Evolutionary conservation across 2,329 filamentous ascomycete species (phyloP).

Genomic region (Elsinoe batatas): DNA sequence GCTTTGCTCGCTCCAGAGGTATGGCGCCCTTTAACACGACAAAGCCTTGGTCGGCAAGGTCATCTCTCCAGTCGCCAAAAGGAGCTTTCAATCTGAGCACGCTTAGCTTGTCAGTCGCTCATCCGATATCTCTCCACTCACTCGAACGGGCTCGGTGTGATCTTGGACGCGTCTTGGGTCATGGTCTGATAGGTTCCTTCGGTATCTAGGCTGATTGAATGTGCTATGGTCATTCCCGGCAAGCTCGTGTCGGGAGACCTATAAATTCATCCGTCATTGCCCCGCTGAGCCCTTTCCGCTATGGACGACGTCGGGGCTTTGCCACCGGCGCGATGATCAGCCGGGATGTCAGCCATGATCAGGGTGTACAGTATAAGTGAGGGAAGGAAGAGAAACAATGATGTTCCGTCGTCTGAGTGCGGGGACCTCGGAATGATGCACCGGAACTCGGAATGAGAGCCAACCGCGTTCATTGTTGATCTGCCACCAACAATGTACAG

Average conservation of each 20-base stretch:
- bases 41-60: slow-evolving; percentile 24
- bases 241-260: too few species aligned
- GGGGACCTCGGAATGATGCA: too few species aligned
- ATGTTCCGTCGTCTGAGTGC: background rate
- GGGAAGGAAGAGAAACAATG: background rate
- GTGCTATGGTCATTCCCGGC: too few species aligned
- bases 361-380: too few species aligned
- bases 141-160: background rate
- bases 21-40: slow-evolving; percentile 24
- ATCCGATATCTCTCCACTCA: background rate
- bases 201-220: too few species aligned
- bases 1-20: slow-evolving; percentile 20
- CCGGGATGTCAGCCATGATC: too few species aligned
- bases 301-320: too few species aligned
- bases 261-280: too few species aligned
- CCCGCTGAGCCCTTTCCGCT: too few species aligned
- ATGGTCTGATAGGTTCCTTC: background rate
- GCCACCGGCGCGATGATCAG: too few species aligned
- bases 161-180: background rate
- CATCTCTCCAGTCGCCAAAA: slow-evolving; percentile 21
- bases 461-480: background rate
- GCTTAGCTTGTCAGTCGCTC: too few species aligned
- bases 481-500: background rate
- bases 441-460: too few species aligned
- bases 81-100: background rate